Percentiles rank a stretch among this genome's conserved stretches.
Evolutionary conservation across 179 eudicot genomes (phyloP).

Genomic region (Dionaea muscipula): DNA sequence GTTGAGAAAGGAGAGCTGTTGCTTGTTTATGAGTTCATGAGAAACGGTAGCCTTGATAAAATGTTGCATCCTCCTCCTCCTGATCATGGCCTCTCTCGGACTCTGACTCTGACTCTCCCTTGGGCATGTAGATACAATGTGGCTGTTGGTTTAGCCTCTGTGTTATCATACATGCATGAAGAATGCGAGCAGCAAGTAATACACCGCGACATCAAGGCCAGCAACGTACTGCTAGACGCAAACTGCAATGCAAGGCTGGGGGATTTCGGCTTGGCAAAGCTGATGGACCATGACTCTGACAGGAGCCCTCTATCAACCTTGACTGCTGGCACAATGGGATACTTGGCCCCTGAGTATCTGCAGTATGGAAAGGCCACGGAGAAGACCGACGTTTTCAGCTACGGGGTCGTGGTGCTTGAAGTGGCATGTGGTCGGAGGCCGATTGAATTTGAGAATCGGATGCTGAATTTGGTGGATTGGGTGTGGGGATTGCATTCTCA

Average conservation of each 20-base stretch:
- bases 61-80: no score
- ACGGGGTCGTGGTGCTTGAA: slow-evolving; percentile 84
- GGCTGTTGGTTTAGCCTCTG: slow-evolving; percentile 79
- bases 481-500: slow-evolving; percentile 64
- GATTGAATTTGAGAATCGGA: slow-evolving; percentile 37
- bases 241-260: slow-evolving; percentile 59
- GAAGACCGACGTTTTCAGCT: slow-evolving; percentile 79
- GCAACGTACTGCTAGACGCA: slow-evolving; percentile 67
- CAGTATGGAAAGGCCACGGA: slow-evolving; percentile 85
- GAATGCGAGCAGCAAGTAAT: slow-evolving; percentile 90
- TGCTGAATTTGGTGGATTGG: slow-evolving; percentile 76
- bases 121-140: slow-evolving; percentile 63
- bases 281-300: slow-evolving; percentile 75
- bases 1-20: slow-evolving; percentile 66
- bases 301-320: slow-evolving; percentile 74
- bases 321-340: slow-evolving; percentile 92
- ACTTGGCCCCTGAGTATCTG: slow-evolving; percentile 85
- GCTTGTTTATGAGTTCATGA: slow-evolving; percentile 83
- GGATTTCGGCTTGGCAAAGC: slow-evolving; percentile 79
- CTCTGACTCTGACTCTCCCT: slow-evolving; percentile 21
- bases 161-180: slow-evolving; percentile 61
- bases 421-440: slow-evolving; percentile 80
- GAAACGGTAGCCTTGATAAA: slow-evolving; percentile 68
- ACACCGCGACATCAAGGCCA: slow-evolving; percentile 76
- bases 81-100: no score